Evolutionary conservation across 2,329 filamentous ascomycete species (phyloP), one percentile per base, ranked within the genome.

Genomic region (Stemphylium vesicarium): DNA sequence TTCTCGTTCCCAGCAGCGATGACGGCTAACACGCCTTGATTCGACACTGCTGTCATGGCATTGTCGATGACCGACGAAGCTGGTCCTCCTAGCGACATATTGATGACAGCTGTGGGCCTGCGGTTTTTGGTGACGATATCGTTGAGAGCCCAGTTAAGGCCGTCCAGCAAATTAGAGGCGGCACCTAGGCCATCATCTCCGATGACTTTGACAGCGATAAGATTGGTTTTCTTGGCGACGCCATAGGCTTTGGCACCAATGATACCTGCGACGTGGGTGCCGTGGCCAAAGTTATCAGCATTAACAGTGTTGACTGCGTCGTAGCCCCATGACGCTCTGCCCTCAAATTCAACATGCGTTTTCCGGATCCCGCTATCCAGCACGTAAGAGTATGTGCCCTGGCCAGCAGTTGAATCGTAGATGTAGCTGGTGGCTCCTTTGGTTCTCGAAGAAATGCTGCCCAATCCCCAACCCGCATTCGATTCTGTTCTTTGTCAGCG

Each of bases 301-400:
- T 67, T 57, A 10, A 31, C 13, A 31, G 46, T 42, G 48, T 61
- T 57, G 9, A 71, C 63, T 1, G 63, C 63, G n/a, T 73, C 72
- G 62, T 53, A 68, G 1, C 68, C 72, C 56, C 64, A 70, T 9
- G 51, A 43, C 8, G 70, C 72, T 8, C 71, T 66, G 13, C 69
- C 67, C 16, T 56, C 63, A 29, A 75, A 75, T 13, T 74, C 72
- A 2, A 44, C 18, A 73, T 89, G 87, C 1, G 79, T 81, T 18
- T 73, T 72, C 40, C 77, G 74, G 69, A 89, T 83, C 53, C 87
- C 87, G 2, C 85, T 88, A 72, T 89, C 87, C 15, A 89, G 79
- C 20, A 89, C 76, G 68, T 85, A 89, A 13, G 60, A 64, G 52
- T 59, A 72, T 1, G 61, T 69, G 9, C 57, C 63, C 2, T 53